Conservation (phyloP, 2,329 filamentous ascomycete species). For the Nemania abortiva region DNA sequence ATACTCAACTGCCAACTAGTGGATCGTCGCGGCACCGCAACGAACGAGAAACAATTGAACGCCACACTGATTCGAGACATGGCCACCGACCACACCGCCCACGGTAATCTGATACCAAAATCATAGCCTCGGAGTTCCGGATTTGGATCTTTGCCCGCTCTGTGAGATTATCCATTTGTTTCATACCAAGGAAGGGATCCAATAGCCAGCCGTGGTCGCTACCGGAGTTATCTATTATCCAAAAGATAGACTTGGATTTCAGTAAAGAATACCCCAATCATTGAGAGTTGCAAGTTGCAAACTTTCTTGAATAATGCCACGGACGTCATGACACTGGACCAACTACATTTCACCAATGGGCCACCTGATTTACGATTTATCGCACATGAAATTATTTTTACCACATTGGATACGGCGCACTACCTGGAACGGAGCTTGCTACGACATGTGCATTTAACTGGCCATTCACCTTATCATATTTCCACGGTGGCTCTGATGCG, state of each 20-base stretch:
- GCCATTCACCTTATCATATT: conserved; percentile 48
- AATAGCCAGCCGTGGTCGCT: conserved; percentile 44
- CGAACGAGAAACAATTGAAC: conserved; percentile 51
- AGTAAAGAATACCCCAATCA: conserved; percentile 47
- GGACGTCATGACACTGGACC: conserved; percentile 45
- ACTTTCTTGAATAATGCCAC: conserved; percentile 48
- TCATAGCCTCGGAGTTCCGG: conserved; percentile 41
- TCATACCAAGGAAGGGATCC: conserved; percentile 51
- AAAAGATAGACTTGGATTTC: conserved; percentile 51
- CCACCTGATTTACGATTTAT: conserved; percentile 45
- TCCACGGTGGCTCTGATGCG: conserved; percentile 48
- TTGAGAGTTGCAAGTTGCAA: conserved; percentile 54
- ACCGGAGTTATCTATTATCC: conserved; percentile 48
- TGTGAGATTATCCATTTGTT: conserved; percentile 47
- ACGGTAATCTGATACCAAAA: conserved; percentile 48
- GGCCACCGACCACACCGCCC: conserved; percentile 47
- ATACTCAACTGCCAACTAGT: conserved; percentile 51
- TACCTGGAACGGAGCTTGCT: conserved; percentile 45
- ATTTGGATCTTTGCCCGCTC: conserved; percentile 38
- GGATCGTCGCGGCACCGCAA: conserved; percentile 49
- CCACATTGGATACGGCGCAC: conserved; percentile 52
- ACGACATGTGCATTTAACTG: conserved; percentile 52
- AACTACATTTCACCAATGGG: conserved; percentile 40
- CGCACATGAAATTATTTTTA: conserved; percentile 48
- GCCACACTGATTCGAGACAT: conserved; percentile 50